Evolutionary conservation across 2,329 filamentous ascomycete species (phyloP), one percentile per base, ranked within the genome.

Genomic region (Cladophialophora psammophila): DNA sequence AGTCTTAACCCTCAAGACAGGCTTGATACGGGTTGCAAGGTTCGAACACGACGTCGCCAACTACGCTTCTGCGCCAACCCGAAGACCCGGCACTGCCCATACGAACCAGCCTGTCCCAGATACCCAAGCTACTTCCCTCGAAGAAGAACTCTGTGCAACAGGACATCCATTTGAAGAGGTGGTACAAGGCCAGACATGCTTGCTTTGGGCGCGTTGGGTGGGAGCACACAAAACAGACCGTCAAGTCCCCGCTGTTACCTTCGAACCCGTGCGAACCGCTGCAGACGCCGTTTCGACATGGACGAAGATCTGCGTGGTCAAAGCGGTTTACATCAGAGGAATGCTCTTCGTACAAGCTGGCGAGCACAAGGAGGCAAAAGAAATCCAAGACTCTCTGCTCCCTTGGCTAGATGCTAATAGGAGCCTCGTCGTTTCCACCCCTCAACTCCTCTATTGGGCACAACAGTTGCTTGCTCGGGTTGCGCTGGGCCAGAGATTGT

Each of bases 301-400:
- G 93, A 92, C 92, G 2, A 89, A 88, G 70, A 90, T 95, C 20
- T 96, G 92, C 79, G 86, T 90, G 34, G 82, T 95, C 63, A 96
- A 94, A 78, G 88, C 88, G 20, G 87, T 88, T 56, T 96, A 93
- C 76, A 85, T 96, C 58, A 90, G 90, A 76, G 92, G 91, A 76
- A 89, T 84, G 75, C 53, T 64, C 48, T 68, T 63, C n/a, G 52
- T 59, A 26, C 60, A 50, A 45, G 64, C n/a, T 18, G 64, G 66
- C 10, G 34, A 60, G 4, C 15, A 55, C 12, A 35, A 76, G n/a
- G 88, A 91, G 63, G 91, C 91, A 1, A 80, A 93, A 15, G 81
- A 83, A 45, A 86, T 89, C 1, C 93, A 92, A 72, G 84, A 87
- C 72, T 85, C 89, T 0, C 85, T 90, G 3, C 77, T 93, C 53